Base-by-base conservation (phyloP, 768 basidiomycete species). In the Xanthoconium stramineum region DNA sequence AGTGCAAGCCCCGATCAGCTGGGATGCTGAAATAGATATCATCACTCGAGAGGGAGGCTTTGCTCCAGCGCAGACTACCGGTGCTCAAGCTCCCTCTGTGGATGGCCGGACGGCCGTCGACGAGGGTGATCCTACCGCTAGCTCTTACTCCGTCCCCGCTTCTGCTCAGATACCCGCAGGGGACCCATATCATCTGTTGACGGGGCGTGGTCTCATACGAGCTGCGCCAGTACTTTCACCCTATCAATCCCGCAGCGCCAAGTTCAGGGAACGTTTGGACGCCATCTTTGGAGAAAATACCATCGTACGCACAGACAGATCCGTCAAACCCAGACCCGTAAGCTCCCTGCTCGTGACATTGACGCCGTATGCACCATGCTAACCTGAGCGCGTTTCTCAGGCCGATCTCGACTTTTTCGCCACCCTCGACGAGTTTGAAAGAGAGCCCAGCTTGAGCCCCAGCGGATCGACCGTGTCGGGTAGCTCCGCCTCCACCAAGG, bases 241-340 rank as follows among this genome's bases (percentile, higher is more conserved):
- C n/a, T 64, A 65, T 48, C 38, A 52, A 12, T 65, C 69, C 17
- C 65, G 58, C 20, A 59, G 58, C 0, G 47, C 53, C 52, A 58
- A 52, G 57, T 69, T 69, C 57, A 60, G 52, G 17, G 57, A 64
- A 43, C 59, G 61, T 3, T 19, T 69, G 12, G 20, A 55, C n/a
- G 20, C 56, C 24, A 33, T 56, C 3, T 69, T 70, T 20, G 69
- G 68, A 9, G 52, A 57, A 14, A 39, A 59, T 6, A 52, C 56
- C 4, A 50, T 55, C 5, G 65, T 70, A n/a, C 68, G 65, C 1
- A 65, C 43, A 15, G 69, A 65, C 54, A 66, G 42, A 11, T 36
- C 24, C 10, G 69, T 62, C 5, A 61, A 58, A 8, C 68, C 68
- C 12, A 61, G 50, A 51, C 49, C 53, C 9, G 67, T 69, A 35